A percentile compares a stretch with the other conserved stretches of the same genome.
Conservation (phyloP, 371 early-diverging fungal genomes). For the Haplosporangium sp. region DNA sequence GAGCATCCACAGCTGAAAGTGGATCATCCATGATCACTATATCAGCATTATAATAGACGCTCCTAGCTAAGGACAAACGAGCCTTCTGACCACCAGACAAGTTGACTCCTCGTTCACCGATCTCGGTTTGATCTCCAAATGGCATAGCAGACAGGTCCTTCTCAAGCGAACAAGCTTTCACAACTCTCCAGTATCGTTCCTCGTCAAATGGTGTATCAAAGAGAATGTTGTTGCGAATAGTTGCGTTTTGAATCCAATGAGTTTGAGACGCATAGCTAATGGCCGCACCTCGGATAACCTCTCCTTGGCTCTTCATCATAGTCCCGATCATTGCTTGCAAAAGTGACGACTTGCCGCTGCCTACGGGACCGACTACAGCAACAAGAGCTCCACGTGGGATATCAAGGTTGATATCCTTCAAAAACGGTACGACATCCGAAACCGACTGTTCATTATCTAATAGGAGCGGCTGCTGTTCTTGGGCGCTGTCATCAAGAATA, state of each 20-base stretch:
- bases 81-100: constrained; percentile 53
- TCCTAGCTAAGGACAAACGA: constrained; percentile 62
- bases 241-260: constrained; percentile 85
- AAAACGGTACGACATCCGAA: constrained; percentile 4
- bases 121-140: constrained; percentile 86
- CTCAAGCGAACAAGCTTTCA: constrained; percentile 74
- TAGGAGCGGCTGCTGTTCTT: constrained; percentile 27
- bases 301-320: constrained; percentile 33
- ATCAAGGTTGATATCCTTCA: constrained; percentile 69
- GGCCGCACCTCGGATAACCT: constrained; percentile 24
- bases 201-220: constrained; percentile 81
- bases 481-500: neutral
- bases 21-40: constrained; percentile 81
- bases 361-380: constrained; percentile 87
- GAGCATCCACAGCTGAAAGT: constrained; percentile 83
- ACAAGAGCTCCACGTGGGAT: constrained; percentile 72
- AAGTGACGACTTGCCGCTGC: constrained; percentile 76
- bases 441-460: neutral
- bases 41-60: constrained; percentile 66
- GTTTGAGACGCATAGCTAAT: constrained; percentile 76
- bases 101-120: constrained; percentile 77
- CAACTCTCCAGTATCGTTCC: constrained; percentile 72
- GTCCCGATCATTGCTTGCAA: constrained; percentile 70
- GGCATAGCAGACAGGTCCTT: constrained; percentile 82
- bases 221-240: constrained; percentile 85